Conservation (phyloP, 257 asterid genomes). For the Anisodus acutangulus region DNA sequence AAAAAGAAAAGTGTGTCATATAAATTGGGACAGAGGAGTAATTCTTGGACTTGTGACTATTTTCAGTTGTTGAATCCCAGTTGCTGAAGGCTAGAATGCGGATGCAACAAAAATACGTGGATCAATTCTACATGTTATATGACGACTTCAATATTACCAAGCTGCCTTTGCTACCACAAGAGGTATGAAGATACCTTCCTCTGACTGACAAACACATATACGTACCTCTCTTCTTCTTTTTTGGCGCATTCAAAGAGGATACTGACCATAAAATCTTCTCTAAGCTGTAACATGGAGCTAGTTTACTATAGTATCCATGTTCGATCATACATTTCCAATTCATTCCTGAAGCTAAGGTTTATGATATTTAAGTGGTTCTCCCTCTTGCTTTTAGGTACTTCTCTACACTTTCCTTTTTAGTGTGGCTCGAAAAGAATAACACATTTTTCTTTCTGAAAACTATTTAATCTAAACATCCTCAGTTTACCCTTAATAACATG, state of each 20-base stretch:
- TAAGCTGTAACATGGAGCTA: not conserved
- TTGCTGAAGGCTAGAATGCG: slow-evolving; percentile 88
- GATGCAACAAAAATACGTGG: slow-evolving; percentile 92
- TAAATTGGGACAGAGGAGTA: not conserved
- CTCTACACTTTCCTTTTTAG: not conserved
- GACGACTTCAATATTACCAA: slow-evolving; percentile 94
- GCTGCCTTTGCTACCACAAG: slow-evolving; percentile 92
- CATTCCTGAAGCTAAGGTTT: not conserved
- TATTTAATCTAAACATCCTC: too few species aligned
- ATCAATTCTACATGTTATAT: slow-evolving; percentile 87
- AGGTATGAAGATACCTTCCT: slow-evolving; percentile 51
- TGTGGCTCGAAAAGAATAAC: not conserved
- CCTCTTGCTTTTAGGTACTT: not conserved
- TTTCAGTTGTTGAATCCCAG: slow-evolving; percentile 76
- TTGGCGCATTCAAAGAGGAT: not conserved
- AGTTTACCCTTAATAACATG: not conserved
- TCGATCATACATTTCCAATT: not conserved
- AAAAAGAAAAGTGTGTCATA: too few species aligned
- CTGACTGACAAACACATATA: not conserved
- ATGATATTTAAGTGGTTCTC: not conserved
- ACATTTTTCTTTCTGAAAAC: not conserved
- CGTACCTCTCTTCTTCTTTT: not conserved
- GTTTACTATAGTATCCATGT: not conserved
- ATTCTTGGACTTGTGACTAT: not conserved
- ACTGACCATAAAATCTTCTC: not conserved